These are phyloP conservation scores for Fragaria ananassa DNA, from an alignment of 306 rosid species.

Conservation along the genomic window DNA sequence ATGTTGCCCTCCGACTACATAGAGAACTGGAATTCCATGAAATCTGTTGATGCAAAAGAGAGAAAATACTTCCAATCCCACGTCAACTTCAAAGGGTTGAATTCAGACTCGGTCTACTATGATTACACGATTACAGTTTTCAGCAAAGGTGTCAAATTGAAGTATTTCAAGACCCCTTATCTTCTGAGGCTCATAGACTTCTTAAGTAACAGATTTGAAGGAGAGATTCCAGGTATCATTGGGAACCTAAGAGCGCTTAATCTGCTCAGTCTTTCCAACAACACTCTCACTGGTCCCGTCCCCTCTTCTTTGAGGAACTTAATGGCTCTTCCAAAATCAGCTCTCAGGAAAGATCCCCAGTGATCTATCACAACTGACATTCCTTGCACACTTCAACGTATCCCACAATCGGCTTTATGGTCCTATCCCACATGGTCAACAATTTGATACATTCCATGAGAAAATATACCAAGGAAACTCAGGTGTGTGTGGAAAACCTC, in stretches of 20 bases:
- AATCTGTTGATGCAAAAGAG: neutral
- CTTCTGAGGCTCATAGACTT: neutral
- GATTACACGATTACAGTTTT: neutral
- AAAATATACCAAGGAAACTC: constrained; percentile 4
- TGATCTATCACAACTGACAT: neutral
- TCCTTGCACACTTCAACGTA: neutral
- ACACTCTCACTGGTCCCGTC: constrained; percentile 10
- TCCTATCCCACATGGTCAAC: constrained; percentile 1
- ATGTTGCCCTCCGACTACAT: constrained; percentile 15
- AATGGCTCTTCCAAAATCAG: neutral
- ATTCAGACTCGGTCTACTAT: rapidly evolving
- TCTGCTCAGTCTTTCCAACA: neutral
- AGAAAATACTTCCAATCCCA: neutral
- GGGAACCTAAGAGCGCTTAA: no score
- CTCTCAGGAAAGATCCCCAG: constrained; percentile 14
- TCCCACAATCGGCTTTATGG: neutral
- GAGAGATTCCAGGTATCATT: neutral
- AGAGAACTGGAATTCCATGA: constrained; percentile 14
- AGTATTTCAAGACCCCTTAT: neutral
- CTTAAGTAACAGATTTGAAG: constrained; percentile 8
- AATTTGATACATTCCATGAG: constrained; percentile 10
- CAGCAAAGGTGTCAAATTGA: neutral
- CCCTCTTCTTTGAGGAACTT: constrained; percentile 17
- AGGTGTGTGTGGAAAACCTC: constrained; percentile 12
- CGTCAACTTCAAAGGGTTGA: neutral